A percentile compares a stretch with the other conserved stretches of the same genome.
These are phyloP conservation scores for Aschersonia sp. DNA, from an alignment of 2,329 filamentous ascomycete species.

Conservation along the genomic window DNA sequence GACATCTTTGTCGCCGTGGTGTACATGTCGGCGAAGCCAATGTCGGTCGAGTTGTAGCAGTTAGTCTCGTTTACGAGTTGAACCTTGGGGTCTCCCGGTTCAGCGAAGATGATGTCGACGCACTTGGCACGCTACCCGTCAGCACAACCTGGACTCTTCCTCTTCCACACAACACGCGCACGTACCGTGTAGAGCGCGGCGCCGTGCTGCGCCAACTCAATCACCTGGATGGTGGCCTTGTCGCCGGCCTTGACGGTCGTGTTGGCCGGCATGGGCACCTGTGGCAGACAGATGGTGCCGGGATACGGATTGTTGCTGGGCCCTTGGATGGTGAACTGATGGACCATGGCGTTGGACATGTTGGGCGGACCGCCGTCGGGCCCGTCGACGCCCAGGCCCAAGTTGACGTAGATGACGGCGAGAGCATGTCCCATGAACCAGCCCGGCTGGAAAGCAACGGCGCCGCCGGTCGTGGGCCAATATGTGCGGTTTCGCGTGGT, in stretches of 20 bases:
- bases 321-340: slow-evolving; percentile 70
- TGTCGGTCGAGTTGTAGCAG: slow-evolving; percentile 75
- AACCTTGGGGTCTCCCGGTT: slow-evolving; percentile 54
- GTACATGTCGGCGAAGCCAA: slow-evolving; percentile 68
- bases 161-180: slow-evolving; percentile 4
- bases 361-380: slow-evolving; percentile 57
- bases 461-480: slow-evolving; percentile 81
- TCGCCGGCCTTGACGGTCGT: slow-evolving; percentile 64
- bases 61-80: slow-evolving; percentile 63
- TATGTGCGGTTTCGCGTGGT: slow-evolving; percentile 72
- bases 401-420: slow-evolving; percentile 79
- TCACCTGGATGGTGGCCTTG: slow-evolving; percentile 77
- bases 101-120: slow-evolving; percentile 85
- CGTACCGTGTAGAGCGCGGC: slow-evolving; percentile 69
- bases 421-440: slow-evolving; percentile 86
- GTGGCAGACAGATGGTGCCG: slow-evolving; percentile 77
- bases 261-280: slow-evolving; percentile 69
- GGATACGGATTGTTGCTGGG: slow-evolving; percentile 75
- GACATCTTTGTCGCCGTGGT: slow-evolving; percentile 39
- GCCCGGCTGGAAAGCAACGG: slow-evolving; percentile 80
- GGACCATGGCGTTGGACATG: slow-evolving; percentile 73
- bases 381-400: slow-evolving; percentile 63
- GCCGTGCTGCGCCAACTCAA: slow-evolving; percentile 73
- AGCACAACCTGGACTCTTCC: neutral
- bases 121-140: slow-evolving; percentile 41